Base-by-base conservation (phyloP, 371 early-diverging fungal genomes). In the Rhizopus sp. region DNA sequence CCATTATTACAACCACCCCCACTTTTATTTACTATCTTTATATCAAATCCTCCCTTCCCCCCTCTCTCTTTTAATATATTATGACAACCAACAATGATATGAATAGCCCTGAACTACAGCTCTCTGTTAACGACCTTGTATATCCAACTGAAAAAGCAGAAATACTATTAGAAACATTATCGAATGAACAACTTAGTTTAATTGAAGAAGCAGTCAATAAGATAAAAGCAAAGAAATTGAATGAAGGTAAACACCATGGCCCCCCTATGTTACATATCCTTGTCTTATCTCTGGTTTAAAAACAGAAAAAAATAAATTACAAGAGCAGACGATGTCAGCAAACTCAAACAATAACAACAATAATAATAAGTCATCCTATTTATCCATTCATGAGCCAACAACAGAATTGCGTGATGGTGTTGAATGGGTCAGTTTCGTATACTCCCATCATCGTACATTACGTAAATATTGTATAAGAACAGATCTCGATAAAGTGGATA, bases 391-490 rank as follows among this genome's bases (percentile, higher is more conserved):
- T 37, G 70, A 72, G 52, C 75, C 76, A 4, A 60, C 68, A 13
- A 70, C 72, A 34, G 72, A 70, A 55, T 34, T 68, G 9, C 54
- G 54, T 16, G 56, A 75, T 81, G 85, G 83, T 4, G 65, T 86
- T 31, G 84, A 86, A 57, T 88, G 81, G 80, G 74, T 88, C 13
- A 73, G 72, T 45, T 88, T 88, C 69, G 68, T 68, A 2, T 88
- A 88, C 55, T 81, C 86, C 5, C 70, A 76, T 32, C 81, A 81
- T 59, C 80, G 87, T 31, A 68, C 65, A 16, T 55, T 77, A 15
- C 80, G 80, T 45, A 76, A 83, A 60, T 92, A 87, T 68, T 75
- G 73, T 54, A 86, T 93, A 50, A 80, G 91, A 52, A 89, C 85
- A 53, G 93, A 94, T 67, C 69, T 93, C 37, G 91, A 92, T 40